Conservation (phyloP, 129 eudicot species). For the Scalesia atractyloides region DNA sequence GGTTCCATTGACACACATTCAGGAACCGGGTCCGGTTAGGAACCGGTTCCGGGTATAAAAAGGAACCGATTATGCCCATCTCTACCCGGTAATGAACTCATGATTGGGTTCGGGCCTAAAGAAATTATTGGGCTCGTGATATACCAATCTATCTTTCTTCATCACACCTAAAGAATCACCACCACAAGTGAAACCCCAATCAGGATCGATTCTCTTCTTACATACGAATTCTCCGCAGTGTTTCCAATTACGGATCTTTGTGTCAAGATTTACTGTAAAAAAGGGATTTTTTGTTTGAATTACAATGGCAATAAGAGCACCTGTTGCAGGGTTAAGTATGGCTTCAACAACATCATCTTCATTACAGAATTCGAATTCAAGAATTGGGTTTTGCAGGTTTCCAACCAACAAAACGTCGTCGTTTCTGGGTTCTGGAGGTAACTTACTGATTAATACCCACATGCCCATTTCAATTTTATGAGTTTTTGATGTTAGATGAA, state of each 20-base stretch:
- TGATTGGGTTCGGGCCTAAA: too few relatives aligned
- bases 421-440: conserved; percentile 63
- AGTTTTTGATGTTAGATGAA: not conserved
- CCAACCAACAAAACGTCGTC: conserved; percentile 38
- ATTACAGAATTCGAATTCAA: conserved; percentile 31
- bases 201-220: not conserved
- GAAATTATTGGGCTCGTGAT: too few relatives aligned
- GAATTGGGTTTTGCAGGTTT: conserved; percentile 30
- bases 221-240: not conserved
- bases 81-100: too few relatives aligned
- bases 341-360: conserved; percentile 48
- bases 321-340: conserved; percentile 43
- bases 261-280: not conserved
- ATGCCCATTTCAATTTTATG: conserved; percentile 5
- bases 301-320: conserved; percentile 53
- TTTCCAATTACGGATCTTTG: not conserved
- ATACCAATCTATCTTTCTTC: too few relatives aligned
- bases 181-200: conserved; percentile 32
- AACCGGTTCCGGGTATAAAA: too few relatives aligned
- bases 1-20: too few relatives aligned
- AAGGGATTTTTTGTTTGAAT: not conserved
- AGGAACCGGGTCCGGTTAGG: too few relatives aligned
- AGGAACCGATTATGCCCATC: too few relatives aligned
- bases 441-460: not conserved
- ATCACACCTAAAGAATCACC: conserved; percentile 18